Conservation (phyloP, 1,139 yeast genomes). For the Nematodospora anomalae region DNA sequence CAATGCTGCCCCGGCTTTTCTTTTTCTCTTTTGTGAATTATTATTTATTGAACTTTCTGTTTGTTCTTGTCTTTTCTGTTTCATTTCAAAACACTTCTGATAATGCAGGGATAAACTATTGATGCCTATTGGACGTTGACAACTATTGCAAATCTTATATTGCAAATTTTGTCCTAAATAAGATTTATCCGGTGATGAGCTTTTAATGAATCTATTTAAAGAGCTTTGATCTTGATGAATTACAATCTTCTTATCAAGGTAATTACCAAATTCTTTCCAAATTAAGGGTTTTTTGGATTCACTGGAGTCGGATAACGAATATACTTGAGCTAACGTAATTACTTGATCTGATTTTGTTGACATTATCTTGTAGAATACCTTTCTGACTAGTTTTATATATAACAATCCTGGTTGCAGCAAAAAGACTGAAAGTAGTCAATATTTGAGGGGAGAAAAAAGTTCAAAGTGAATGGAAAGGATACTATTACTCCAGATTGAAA, state of each 20-base stretch:
- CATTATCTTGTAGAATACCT: too few species aligned
- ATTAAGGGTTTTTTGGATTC: slow-evolving; percentile 23
- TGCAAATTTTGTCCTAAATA: slow-evolving; percentile 43
- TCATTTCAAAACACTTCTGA: slow-evolving; percentile 48
- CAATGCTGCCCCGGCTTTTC: slow-evolving; percentile 30
- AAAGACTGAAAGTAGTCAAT: too few species aligned
- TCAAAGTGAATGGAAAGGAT: too few species aligned
- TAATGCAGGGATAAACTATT: slow-evolving; percentile 48
- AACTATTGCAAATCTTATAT: slow-evolving; percentile 65
- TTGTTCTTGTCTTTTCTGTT: slow-evolving; percentile 35
- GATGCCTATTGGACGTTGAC: slow-evolving; percentile 63
- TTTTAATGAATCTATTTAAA: slow-evolving; percentile 20
- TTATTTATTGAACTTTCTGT: slow-evolving; percentile 17
- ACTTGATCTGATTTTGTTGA: slow-evolving; percentile 34
- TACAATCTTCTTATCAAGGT: slow-evolving; percentile 50
- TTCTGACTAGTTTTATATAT: too few species aligned
- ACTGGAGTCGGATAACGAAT: slow-evolving; percentile 18
- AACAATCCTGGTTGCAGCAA: too few species aligned
- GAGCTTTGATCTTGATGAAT: slow-evolving; percentile 19
- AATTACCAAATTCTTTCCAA: slow-evolving; percentile 67
- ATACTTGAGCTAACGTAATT: slow-evolving; percentile 28
- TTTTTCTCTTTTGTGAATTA: slow-evolving; percentile 28
- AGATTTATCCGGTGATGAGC: slow-evolving; percentile 36
- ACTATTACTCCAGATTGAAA: too few species aligned
- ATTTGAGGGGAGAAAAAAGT: too few species aligned